Base-by-base conservation (phyloP, 352 stramenopile species). In the Phytophthora brassicae region DNA sequence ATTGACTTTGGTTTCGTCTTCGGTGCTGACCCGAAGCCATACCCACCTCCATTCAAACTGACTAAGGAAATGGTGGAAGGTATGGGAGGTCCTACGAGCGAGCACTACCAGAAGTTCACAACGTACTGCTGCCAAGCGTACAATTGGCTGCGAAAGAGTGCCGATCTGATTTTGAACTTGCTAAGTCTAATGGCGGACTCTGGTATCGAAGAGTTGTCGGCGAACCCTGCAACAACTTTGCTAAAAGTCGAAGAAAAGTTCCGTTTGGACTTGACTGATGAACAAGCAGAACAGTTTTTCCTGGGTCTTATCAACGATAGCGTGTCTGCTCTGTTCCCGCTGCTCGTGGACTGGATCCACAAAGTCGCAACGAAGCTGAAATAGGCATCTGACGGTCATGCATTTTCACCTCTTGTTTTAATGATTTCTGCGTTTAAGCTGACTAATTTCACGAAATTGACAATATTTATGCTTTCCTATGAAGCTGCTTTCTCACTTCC, bases 1-100 rank as follows among this genome's bases (percentile, higher is more conserved):
- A 99, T 99, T 74, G 98, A 98, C 79, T 99, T 99, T 77, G 97
- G 97, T 26, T 99, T 99, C 74, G 98, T 99, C 58, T 99, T 99
- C 66, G 97, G 97, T 41, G 85, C 92, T 26, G 98, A 99, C 65
- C 97, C 98, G 0, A 99, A 99, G 73, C 97, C 97, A 11, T 93
- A 99, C 47, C 97, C 97, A n/a, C 96, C 97, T 28, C 95, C 96
- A 22, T 99, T 99, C 70, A 96, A 98, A 42, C 77, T 99, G 24
- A 99, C 97, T 3, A 97, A 97, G 39, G 81, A 97, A 79, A 99
- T 99, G 96, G 94, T 99, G 1, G 96, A 99, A 78, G 96, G 94
- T 19, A 98, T 98, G 92, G 95, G 95, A n/a, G 94, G 94, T 0
- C 75, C 81, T 9, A 89, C 95, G 35, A 95, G 81, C 41, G 81